These are phyloP conservation scores for Rhodotorula kratochvilovae DNA, from an alignment of 768 basidiomycete genomes.

Conservation along the genomic window DNA sequence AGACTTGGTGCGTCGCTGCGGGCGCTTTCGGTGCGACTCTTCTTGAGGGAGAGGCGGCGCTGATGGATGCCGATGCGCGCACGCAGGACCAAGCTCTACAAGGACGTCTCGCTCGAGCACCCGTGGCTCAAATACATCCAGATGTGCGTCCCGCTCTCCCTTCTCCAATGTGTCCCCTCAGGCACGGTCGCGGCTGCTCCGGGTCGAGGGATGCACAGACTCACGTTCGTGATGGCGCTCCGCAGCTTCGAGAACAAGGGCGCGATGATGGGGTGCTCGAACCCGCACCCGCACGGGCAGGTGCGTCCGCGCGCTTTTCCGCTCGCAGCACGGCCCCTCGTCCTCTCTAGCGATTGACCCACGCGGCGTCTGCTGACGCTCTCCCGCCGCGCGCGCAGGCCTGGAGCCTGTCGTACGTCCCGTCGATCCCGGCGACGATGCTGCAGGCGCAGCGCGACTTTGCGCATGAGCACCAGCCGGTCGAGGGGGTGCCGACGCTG, in stretches of 20 bases:
- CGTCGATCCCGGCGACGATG: constrained; percentile 55
- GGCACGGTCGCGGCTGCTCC: neutral
- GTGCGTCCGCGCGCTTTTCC: constrained; percentile 63
- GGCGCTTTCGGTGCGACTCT: neutral
- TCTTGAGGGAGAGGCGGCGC: constrained; percentile 51
- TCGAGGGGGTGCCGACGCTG: constrained; percentile 25
- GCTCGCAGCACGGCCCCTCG: too few species aligned
- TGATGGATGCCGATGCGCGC: neutral
- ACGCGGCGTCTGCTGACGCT: neutral
- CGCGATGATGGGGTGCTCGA: constrained; percentile 89
- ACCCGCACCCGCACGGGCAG: constrained; percentile 91
- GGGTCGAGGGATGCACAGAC: too few species aligned
- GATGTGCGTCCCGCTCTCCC: constrained; percentile 29
- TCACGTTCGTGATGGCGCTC: too few species aligned
- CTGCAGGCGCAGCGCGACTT: constrained; percentile 32
- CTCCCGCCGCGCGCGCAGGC: neutral
- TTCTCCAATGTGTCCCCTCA: neutral
- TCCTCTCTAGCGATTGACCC: neutral
- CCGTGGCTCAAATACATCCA: constrained; percentile 44
- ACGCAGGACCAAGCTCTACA: constrained; percentile 41
- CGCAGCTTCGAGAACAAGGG: constrained; percentile 71
- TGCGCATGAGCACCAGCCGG: constrained; percentile 11
- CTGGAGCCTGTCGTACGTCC: constrained; percentile 61
- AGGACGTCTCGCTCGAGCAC: constrained; percentile 35
- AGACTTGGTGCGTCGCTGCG: constrained; percentile 65